Conservation (phyloP, 2,329 filamentous ascomycete species). For the Colletotrichum navitas region DNA sequence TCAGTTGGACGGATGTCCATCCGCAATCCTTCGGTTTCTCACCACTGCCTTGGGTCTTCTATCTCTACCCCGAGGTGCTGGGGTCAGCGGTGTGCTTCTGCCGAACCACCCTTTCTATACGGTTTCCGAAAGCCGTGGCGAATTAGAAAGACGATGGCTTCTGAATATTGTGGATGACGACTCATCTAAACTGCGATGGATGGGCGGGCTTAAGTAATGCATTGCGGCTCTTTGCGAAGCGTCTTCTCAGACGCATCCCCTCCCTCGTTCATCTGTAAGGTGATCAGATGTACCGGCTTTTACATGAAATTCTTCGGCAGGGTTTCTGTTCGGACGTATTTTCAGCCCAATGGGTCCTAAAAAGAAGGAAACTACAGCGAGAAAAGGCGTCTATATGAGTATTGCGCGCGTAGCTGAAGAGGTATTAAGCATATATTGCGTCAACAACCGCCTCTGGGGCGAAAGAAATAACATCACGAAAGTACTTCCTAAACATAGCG, state of each 20-base stretch:
- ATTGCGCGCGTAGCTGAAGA: too few relatives aligned
- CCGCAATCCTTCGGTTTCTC: not conserved
- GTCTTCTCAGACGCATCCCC: not conserved
- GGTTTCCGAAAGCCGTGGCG: not conserved
- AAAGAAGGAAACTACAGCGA: too few relatives aligned
- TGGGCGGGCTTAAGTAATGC: not conserved
- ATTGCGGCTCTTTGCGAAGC: not conserved
- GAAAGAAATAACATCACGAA: too few relatives aligned
- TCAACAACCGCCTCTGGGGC: too few relatives aligned
- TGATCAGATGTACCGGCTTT: not conserved
- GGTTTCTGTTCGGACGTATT: not conserved
- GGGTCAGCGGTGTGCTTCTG: too few relatives aligned
- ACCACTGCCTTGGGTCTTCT: not conserved
- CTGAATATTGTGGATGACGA: not conserved
- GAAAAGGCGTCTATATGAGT: too few relatives aligned
- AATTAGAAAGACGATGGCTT: not conserved
- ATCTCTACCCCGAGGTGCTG: too few relatives aligned
- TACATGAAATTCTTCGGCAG: not conserved
- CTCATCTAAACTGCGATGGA: not conserved
- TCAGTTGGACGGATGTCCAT: not conserved
- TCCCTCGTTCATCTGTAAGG: not conserved
- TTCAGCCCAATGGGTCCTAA: too few relatives aligned
- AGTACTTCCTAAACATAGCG: too few relatives aligned
- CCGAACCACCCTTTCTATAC: not conserved
- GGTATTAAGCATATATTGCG: too few relatives aligned